Conservation (phyloP, 805 yeast genomes). For the Komagataella mondaviorum region DNA sequence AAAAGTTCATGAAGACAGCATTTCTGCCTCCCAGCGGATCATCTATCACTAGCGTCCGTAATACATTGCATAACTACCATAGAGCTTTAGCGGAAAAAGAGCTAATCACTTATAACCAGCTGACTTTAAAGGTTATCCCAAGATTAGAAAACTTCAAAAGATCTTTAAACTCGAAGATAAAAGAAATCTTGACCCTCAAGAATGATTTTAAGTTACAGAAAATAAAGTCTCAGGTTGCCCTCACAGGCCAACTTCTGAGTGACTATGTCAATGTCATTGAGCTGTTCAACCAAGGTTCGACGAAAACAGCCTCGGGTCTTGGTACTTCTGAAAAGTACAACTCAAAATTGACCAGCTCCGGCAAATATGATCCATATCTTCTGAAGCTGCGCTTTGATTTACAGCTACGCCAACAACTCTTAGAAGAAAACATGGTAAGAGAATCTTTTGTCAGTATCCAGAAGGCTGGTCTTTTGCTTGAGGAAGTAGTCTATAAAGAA, state of each 20-base stretch:
- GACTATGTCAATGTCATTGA: conserved; percentile 32
- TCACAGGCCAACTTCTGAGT: conserved; percentile 42
- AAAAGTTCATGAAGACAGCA: conserved; percentile 34
- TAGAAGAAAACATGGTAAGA: conserved; percentile 51
- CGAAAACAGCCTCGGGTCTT: conserved; percentile 18
- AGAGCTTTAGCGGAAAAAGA: conserved; percentile 24
- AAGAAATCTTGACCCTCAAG: conserved; percentile 40
- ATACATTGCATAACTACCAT: conserved; percentile 18
- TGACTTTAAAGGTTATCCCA: conserved; percentile 34
- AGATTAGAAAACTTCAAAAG: conserved; percentile 41
- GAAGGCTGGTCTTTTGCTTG: conserved; percentile 51
- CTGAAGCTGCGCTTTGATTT: conserved; percentile 47
- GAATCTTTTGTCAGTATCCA: conserved; percentile 56
- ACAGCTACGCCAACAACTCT: conserved; percentile 49
- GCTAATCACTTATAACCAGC: conserved; percentile 36
- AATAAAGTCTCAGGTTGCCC: conserved; percentile 45
- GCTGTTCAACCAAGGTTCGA: conserved; percentile 22
- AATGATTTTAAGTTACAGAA: conserved; percentile 45
- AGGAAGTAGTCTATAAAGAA: conserved; percentile 46
- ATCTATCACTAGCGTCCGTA: conserved; percentile 22
- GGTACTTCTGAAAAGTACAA: conserved; percentile 8
- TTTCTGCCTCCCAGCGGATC: conserved; percentile 20
- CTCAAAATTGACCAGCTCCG: conserved; percentile 9
- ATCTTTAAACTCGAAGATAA: conserved; percentile 37
- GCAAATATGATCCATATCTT: conserved; percentile 44